Evolutionary conservation across 1,139 yeast genomes (phyloP), one percentile per base, ranked within the genome.

Genomic region (Wickerhamomyces sp.): DNA sequence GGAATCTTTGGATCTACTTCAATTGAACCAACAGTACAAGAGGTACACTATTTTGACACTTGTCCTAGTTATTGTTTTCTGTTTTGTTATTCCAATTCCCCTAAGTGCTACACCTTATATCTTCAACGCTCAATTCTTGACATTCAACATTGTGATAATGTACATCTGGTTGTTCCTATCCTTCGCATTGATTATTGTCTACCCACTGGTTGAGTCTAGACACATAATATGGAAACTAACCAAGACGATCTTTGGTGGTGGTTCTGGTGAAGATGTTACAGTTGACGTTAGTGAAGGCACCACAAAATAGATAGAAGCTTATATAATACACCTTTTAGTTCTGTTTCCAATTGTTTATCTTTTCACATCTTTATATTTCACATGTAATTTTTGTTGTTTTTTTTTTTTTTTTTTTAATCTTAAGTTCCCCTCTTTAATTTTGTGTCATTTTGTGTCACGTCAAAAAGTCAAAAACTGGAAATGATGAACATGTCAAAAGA

Each of bases 131-230:
- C 42, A 41, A 21, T 60, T 57, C 37, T 50, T 60, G 34, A 51
- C 55, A 4, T 53, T 45, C 15, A 41, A 49, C 31, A 51, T 56
- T 12, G 51, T 54, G 4, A 44, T 55, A 4, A 49, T 55, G 51
- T 47, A 49, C 32, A 47, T 57, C 5, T 60, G 65, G 64, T 37
- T 58, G n/a, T 38, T 58, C 22, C 38, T 30, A 6, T 55, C 62
- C 1, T 52, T 60, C 28, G 35, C 39, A 13, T 50, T 50, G 24
- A 55, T 57, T 16, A 54, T 58, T 23, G 32, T 56, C 6, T 49
- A 42, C 32, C 62, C 62, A 23, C 31, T 58, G 20, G 49, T 46
- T 33, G 61, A 58, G 39, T 46, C 58, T 4, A 35, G 53, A 31
- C 26, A 34, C 6, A 34, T 17, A 1, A 30, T 45, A 4, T 35